Conservation (phyloP, 2,329 filamentous ascomycete species). For the Phialocephala sp. region DNA sequence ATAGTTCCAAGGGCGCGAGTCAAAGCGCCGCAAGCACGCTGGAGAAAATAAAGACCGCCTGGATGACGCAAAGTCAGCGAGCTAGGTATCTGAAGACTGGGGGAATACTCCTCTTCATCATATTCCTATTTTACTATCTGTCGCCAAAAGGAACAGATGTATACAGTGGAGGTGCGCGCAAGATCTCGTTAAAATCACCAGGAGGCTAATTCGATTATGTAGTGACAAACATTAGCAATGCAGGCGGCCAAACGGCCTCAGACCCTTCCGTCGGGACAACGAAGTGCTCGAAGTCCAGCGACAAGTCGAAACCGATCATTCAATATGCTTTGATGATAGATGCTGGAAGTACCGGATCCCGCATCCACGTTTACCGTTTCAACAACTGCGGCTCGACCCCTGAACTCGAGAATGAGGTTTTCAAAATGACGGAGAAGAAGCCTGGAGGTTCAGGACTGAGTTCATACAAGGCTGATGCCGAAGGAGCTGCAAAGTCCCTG, state of each 20-base stretch:
- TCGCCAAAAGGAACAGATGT: slow-evolving; percentile 57
- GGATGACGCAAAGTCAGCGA: slow-evolving; percentile 68
- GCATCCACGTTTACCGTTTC: slow-evolving; percentile 98
- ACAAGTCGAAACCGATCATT: slow-evolving; percentile 88
- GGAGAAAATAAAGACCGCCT: slow-evolving; percentile 61
- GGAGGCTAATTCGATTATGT: slow-evolving; percentile 14
- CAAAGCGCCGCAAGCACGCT: slow-evolving; percentile 49
- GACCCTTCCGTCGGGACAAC: slow-evolving; percentile 70
- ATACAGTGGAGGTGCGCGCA: slow-evolving; percentile 34
- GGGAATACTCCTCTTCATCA: slow-evolving; percentile 63
- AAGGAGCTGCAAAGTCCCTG: slow-evolving; percentile 87
- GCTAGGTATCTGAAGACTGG: slow-evolving; percentile 70
- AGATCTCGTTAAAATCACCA: neutral
- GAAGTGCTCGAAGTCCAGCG: slow-evolving; percentile 82
- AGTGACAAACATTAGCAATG: slow-evolving; percentile 35
- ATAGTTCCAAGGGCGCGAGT: slow-evolving; percentile 54
- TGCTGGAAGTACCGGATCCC: slow-evolving; percentile 94
- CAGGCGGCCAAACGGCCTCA: slow-evolving; percentile 57
- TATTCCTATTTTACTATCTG: slow-evolving; percentile 68
- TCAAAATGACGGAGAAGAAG: slow-evolving; percentile 90
- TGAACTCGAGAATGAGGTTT: slow-evolving; percentile 89
- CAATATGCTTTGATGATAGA: slow-evolving; percentile 99
- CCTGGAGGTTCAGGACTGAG: slow-evolving; percentile 78
- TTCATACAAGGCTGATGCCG: slow-evolving; percentile 83
- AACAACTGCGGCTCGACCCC: slow-evolving; percentile 98